A percentile compares a stretch with the other conserved stretches of the same genome.
Evolutionary conservation across 495 filamentous ascomycete genomes (phyloP).

Genomic region (Aspergillus sclerotioniger): DNA sequence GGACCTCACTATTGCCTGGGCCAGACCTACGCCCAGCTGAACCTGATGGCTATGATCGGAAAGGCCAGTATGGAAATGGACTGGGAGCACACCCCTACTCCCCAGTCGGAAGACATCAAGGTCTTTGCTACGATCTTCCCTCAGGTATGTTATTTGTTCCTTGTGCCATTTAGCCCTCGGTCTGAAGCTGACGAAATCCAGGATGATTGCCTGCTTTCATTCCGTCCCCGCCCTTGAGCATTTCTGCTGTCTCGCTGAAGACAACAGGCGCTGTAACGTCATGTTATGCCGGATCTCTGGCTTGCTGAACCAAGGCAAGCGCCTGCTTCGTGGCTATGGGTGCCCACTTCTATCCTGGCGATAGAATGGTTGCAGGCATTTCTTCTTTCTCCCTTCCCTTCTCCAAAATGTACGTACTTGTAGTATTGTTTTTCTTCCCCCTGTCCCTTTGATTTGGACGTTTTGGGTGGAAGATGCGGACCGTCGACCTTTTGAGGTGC

Average conservation of each 20-base stretch:
- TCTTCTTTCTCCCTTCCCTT: constrained; percentile 11
- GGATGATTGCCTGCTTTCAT: constrained; percentile 45
- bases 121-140: constrained; percentile 99
- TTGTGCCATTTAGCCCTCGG: neutral
- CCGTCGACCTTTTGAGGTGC: neutral
- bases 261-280: constrained; percentile 13
- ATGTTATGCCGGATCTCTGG: neutral
- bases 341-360: constrained; percentile 41
- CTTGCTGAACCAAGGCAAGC: neutral
- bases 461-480: constrained; percentile 1
- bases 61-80: constrained; percentile 89
- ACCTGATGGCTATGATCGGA: constrained; percentile 87
- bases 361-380: constrained; percentile 28
- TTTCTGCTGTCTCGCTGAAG: constrained; percentile 13
- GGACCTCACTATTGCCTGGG: constrained; percentile 97
- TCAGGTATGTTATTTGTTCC: constrained; percentile 59
- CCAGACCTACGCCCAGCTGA: constrained; percentile 87
- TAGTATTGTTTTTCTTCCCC: constrained; percentile 7
- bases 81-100: constrained; percentile 85
- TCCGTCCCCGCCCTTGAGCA: constrained; percentile 41
- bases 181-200: constrained; percentile 22
- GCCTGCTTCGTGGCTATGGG: constrained; percentile 8
- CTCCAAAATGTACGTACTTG: constrained; percentile 19
- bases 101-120: constrained; percentile 87
- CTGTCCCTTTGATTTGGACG: constrained; percentile 5